Conservation (phyloP, 805 yeast species). For the Candida odintsovae region DNA sequence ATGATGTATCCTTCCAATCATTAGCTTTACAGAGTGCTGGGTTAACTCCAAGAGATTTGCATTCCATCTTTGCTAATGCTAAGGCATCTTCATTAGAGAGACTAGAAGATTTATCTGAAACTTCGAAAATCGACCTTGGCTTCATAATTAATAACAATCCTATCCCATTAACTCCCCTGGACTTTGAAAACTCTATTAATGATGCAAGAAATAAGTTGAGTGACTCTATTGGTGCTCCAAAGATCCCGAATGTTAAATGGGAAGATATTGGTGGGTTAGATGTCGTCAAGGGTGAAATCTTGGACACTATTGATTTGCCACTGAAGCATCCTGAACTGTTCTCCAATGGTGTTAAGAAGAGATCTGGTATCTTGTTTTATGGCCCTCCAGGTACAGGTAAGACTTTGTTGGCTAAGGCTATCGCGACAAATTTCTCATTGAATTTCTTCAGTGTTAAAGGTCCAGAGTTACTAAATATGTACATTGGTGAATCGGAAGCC, state of each 20-base stretch:
- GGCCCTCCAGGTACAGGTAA: constrained; percentile 99
- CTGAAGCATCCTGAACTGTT: constrained; percentile 88
- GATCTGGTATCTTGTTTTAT: constrained; percentile 91
- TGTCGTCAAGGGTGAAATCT: constrained; percentile 80
- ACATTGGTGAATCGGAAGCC: constrained; percentile 97
- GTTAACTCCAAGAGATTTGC: constrained; percentile 75
- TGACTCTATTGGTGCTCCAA: constrained; percentile 94
- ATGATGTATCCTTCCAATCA: constrained; percentile 48
- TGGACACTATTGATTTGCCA: constrained; percentile 96
- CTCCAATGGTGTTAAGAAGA: constrained; percentile 81
- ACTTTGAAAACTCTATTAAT: constrained; percentile 65
- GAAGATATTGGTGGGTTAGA: constrained; percentile 96
- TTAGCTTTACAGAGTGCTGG: constrained; percentile 91
- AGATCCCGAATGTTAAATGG: constrained; percentile 94
- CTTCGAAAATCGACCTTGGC: constrained; percentile 7
- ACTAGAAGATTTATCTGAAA: constrained; percentile 27
- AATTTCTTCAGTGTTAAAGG: constrained; percentile 97
- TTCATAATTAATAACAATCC: constrained; percentile 39
- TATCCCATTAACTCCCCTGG: constrained; percentile 47
- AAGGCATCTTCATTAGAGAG: constrained; percentile 51
- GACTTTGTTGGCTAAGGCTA: constrained; percentile 91
- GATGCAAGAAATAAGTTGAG: constrained; percentile 84
- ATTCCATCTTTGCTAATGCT: constrained; percentile 64
- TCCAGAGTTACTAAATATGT: constrained; percentile 94
- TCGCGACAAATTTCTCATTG: constrained; percentile 90